Percentiles rank a stretch among this genome's conserved stretches.
phyloP scores from a whole-genome alignment of 371 early-diverging fungal genomes.

The Lichtheimia ornata region DNA sequence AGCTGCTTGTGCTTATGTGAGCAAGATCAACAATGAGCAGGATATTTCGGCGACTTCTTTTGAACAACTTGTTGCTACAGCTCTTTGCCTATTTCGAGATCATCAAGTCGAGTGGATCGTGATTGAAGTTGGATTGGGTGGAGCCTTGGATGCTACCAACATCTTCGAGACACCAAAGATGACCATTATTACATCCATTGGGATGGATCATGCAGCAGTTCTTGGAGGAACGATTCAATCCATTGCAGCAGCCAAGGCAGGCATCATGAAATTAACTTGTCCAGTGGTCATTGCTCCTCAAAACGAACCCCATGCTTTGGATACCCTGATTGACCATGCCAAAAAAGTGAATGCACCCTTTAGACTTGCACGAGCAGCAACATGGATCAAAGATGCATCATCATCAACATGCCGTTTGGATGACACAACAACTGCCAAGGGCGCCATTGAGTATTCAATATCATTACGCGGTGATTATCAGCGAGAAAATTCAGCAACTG shows the following conservation, averaged over 20 bases:
- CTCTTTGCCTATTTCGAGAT: constrained; percentile 59
- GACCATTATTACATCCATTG: constrained; percentile 68
- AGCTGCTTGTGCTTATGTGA: constrained; percentile 28
- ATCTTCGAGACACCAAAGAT: constrained; percentile 57
- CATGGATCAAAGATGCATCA: not conserved
- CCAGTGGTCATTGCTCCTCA: constrained; percentile 60
- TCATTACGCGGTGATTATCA: constrained; percentile 80
- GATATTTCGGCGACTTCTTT: constrained; percentile 49
- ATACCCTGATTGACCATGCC: constrained; percentile 38
- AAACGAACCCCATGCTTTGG: constrained; percentile 34
- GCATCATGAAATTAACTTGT: constrained; percentile 64
- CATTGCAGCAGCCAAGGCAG: constrained; percentile 79
- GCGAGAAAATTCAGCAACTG: constrained; percentile 76
- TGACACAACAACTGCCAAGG: not conserved
- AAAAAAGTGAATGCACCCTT: constrained; percentile 31
- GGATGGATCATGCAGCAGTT: constrained; percentile 73
- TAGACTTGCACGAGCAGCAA: constrained; percentile 20
- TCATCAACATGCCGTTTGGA: too few species aligned
- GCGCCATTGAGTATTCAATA: constrained; percentile 3
- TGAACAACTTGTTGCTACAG: constrained; percentile 65
- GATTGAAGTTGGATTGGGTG: constrained; percentile 86
- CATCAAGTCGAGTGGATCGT: constrained; percentile 65
- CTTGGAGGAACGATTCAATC: constrained; percentile 67
- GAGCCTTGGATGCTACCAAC: constrained; percentile 82
- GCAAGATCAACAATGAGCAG: constrained; percentile 22